Percentiles rank a stretch among this genome's conserved stretches.
phyloP scores from a whole-genome alignment of 176 grass and related monocot genomes.

The Melocanna baccifera region DNA sequence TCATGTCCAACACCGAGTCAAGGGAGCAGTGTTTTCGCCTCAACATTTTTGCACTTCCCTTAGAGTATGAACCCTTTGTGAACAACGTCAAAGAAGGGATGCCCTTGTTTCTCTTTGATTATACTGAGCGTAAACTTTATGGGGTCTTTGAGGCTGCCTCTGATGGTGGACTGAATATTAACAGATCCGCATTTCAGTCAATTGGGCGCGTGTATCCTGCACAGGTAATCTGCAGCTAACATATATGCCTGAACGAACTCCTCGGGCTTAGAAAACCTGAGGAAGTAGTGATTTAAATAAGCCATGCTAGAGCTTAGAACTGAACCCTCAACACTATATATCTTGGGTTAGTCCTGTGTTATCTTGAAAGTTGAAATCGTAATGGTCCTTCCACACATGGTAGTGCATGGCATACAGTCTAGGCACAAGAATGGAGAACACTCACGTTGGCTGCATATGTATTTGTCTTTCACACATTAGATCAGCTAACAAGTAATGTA shows the following conservation, averaged over 20 bases:
- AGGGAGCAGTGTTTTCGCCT: slow-evolving; percentile 41
- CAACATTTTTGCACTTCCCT: slow-evolving; percentile 35
- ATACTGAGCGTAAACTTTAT: slow-evolving; percentile 45
- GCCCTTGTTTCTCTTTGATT: slow-evolving; percentile 68
- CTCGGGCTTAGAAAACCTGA: background rate
- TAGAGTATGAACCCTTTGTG: slow-evolving; percentile 42
- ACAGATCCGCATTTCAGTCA: slow-evolving; percentile 17
- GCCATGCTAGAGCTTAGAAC: background rate
- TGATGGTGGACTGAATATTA: slow-evolving; percentile 48
- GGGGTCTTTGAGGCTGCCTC: slow-evolving; percentile 62
- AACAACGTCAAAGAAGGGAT: slow-evolving; percentile 40
- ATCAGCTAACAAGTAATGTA: background rate
- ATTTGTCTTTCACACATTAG: background rate
- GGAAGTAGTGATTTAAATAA: background rate
- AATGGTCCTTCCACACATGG: background rate
- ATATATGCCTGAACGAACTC: background rate
- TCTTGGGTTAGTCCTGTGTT: background rate
- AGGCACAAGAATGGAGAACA: background rate
- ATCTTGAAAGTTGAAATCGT: background rate
- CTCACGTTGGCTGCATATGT: background rate
- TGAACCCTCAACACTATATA: background rate
- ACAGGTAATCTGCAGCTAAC: slow-evolving; percentile 45
- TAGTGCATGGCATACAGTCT: background rate
- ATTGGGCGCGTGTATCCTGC: slow-evolving; percentile 36
- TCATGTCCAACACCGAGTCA: slow-evolving; percentile 61